Evolutionary conservation across 169 alveolate genomes (phyloP), one percentile per base, ranked within the genome.

Genomic region (Cyclospora cayetanensis): DNA sequence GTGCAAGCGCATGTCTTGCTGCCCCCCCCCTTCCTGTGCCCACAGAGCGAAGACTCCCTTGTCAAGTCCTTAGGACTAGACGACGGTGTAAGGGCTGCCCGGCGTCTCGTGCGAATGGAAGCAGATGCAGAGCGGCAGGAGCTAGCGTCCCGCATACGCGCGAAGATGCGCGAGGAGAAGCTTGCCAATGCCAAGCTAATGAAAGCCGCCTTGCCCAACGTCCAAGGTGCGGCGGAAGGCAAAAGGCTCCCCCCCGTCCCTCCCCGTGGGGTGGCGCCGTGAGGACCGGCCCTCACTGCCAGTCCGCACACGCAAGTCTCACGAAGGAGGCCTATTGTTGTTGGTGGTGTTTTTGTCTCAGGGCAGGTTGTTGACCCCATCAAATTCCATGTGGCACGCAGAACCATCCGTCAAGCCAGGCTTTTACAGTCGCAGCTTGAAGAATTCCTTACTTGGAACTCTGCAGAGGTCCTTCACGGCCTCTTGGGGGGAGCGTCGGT

Each of bases 401-500:
- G 93, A n/a, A 79, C 91, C 20, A 55, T 90, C 25, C 93, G 93
- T 25, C 90, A 74, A 22, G 89, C 80, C 31, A 50, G 93, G 29
- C 76, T 90, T 50, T 25, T 90, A 37, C 93, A 90, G 83, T 68
- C 93, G 68, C 93, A 90, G 90, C 76, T 90, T 31, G 91, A 90
- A 20, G 93, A 90, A 31, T 66, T 90, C 50, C 93, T 90, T 27
- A 77, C 93, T 29, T 82, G 90, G 83, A 90, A 90, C 85, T 90
- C 93, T 0, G 90, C 93, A 34, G 65, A 90, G 35, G 37, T 90
- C 39, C 91, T 90, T 65, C 31, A 52, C 82, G 70, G 86, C 84
- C 80, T 90, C 68, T 74, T 90, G 29, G 86, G 79, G n/a, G 93
- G 93, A 12, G 90, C 90, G 1, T 35, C 93, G 25, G 91, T 90